Conservation (phyloP, 208 protist species). For the Acanthamoeba royreba region DNA sequence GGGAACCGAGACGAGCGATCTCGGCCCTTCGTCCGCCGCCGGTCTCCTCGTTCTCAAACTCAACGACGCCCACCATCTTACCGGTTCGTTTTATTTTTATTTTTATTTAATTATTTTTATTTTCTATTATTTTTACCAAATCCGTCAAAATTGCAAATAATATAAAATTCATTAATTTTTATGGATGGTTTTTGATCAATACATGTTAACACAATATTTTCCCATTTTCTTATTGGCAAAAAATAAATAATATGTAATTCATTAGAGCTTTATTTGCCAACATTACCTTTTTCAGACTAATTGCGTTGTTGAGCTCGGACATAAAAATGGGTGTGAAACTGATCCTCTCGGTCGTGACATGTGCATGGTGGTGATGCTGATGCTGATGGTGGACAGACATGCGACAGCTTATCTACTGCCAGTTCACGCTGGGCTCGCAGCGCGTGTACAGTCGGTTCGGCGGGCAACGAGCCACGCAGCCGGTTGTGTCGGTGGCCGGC, state of each 20-base stretch:
- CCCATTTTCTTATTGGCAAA: background rate
- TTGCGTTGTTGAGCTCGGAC: too few relatives aligned
- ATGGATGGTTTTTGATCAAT: too few relatives aligned
- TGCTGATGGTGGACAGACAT: background rate
- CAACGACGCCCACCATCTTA: background rate
- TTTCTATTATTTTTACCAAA: background rate
- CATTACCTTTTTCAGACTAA: too few relatives aligned
- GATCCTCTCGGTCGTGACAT: too few relatives aligned
- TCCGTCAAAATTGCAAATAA: too few relatives aligned
- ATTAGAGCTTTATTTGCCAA: too few relatives aligned
- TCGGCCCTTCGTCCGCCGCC: background rate
- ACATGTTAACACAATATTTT: too few relatives aligned
- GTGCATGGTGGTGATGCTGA: too few relatives aligned
- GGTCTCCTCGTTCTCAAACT: constrained; percentile 25
- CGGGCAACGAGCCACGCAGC: background rate
- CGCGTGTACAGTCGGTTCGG: constrained; percentile 11
- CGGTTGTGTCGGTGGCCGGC: background rate
- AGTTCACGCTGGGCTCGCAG: constrained; percentile 1
- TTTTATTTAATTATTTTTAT: background rate
- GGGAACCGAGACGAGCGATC: background rate
- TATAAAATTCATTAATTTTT: too few relatives aligned
- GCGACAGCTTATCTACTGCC: constrained; percentile 8
- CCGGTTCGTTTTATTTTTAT: background rate
- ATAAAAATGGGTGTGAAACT: too few relatives aligned
- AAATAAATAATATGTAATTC: background rate